A percentile compares a stretch with the other conserved stretches of the same genome.
Evolutionary conservation across 805 yeast genomes (phyloP).

Genomic region (Naumovozyma baii): DNA sequence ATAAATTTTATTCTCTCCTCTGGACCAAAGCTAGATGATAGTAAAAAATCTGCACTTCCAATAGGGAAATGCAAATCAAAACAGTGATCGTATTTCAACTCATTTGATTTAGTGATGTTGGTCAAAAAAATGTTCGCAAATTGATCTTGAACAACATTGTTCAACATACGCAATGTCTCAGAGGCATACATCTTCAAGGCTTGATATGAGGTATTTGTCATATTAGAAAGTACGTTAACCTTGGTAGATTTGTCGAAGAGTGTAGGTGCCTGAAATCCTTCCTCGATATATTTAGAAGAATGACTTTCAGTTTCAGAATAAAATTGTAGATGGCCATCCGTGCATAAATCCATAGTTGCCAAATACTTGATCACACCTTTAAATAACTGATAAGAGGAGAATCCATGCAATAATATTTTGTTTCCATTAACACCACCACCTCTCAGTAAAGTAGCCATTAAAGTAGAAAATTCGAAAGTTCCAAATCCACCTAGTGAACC

Average conservation of each 20-base stretch:
- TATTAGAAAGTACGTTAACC: conserved; percentile 71
- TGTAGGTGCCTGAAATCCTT: conserved; percentile 66
- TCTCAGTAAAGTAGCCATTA: conserved; percentile 70
- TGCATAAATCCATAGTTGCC: conserved; percentile 65
- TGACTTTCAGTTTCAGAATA: conserved; percentile 32
- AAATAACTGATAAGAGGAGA: conserved; percentile 86
- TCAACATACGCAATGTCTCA: conserved; percentile 56
- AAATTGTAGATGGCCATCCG: conserved; percentile 58
- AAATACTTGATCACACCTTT: conserved; percentile 77
- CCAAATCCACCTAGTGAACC: conserved; percentile 66
- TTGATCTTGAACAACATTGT: conserved; percentile 75
- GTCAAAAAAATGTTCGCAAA: conserved; percentile 69
- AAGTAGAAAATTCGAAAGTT: conserved; percentile 73
- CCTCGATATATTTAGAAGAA: conserved; percentile 34
- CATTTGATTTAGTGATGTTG: conserved; percentile 39
- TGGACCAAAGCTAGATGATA: conserved; percentile 48
- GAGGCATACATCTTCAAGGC: conserved; percentile 55
- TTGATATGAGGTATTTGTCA: conserved; percentile 59
- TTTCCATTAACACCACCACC: conserved; percentile 77
- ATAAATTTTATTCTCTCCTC: conserved; percentile 62
- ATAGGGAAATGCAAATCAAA: conserved; percentile 30
- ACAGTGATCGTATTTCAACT: conserved; percentile 56
- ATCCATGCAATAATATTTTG: conserved; percentile 73
- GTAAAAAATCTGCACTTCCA: conserved; percentile 17
- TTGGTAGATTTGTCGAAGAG: conserved; percentile 67